A percentile compares a stretch with the other conserved stretches of the same genome.
Conservation (phyloP, 352 stramenopile species). For the Plasmopara muralis region DNA sequence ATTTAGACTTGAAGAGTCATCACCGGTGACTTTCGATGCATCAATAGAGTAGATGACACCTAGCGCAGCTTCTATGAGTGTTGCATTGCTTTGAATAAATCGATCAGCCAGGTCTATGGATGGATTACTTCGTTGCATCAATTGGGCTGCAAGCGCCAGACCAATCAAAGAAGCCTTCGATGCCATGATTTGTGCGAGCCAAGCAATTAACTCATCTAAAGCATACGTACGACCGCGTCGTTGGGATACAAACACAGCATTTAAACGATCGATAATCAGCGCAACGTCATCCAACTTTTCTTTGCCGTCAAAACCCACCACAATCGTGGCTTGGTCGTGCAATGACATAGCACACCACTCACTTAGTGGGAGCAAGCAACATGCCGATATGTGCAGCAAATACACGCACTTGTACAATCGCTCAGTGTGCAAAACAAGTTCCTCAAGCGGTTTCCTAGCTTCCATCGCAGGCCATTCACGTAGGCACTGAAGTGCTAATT, state of each 20-base stretch:
- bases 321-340: slow-evolving; percentile 48
- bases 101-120: slow-evolving; percentile 29
- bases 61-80: slow-evolving; percentile 52
- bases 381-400: slow-evolving; percentile 31
- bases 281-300: slow-evolving; percentile 6
- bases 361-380: slow-evolving; percentile 32
- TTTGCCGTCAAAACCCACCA: slow-evolving; percentile 26
- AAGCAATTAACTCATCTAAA: slow-evolving; percentile 48
- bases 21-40: slow-evolving; percentile 10
- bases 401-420: slow-evolving; percentile 59
- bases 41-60: slow-evolving; percentile 39
- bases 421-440: slow-evolving; percentile 48
- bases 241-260: slow-evolving; percentile 41
- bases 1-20: slow-evolving; percentile 9
- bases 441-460: slow-evolving; percentile 30
- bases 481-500: slow-evolving; percentile 29
- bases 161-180: slow-evolving; percentile 24
- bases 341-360: slow-evolving; percentile 56
- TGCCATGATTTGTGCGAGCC: slow-evolving; percentile 33
- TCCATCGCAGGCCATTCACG: slow-evolving; percentile 19
- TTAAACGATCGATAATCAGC: slow-evolving; percentile 35
- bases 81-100: slow-evolving; percentile 58
- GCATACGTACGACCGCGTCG: slow-evolving; percentile 27
- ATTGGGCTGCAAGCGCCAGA: slow-evolving; percentile 42
- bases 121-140: slow-evolving; percentile 63